phyloP scores from a whole-genome alignment of 345 rosid genomes.

The Limnanthes douglasii region DNA sequence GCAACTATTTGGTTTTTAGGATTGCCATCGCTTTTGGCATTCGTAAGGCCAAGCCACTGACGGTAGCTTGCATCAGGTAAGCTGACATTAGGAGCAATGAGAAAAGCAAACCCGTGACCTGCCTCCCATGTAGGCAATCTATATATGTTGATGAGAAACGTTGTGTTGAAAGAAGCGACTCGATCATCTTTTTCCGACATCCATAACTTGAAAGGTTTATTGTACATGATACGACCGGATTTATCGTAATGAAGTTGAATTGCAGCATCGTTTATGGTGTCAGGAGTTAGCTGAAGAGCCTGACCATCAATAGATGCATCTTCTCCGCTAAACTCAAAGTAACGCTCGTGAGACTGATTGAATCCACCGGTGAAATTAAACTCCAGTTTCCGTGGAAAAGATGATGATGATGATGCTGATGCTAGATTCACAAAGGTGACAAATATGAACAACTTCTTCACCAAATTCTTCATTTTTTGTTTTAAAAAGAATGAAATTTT shows the following conservation, averaged over 20 bases:
- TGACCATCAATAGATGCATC: too few relatives aligned
- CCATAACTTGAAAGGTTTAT: slow-evolving; percentile 17
- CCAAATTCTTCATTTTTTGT: too few relatives aligned
- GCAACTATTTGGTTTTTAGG: slow-evolving; percentile 17
- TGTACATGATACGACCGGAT: slow-evolving; percentile 19
- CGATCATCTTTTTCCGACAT: not conserved
- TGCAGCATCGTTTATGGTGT: slow-evolving; percentile 3
- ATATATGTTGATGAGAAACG: slow-evolving; percentile 17
- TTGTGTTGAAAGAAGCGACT: slow-evolving; percentile 19
- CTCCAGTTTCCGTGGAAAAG: too few relatives aligned
- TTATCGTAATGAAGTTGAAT: slow-evolving; percentile 1
- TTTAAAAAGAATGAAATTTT: too few relatives aligned
- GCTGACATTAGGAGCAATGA: slow-evolving; percentile 16
- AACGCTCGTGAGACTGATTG: too few relatives aligned
- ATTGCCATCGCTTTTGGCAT: slow-evolving; percentile 11
- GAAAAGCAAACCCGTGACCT: slow-evolving; percentile 23
- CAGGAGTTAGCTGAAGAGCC: slow-evolving; percentile 26
- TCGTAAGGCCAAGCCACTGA: slow-evolving; percentile 25
- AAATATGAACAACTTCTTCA: too few relatives aligned
- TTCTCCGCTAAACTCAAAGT: too few relatives aligned
- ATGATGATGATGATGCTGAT: too few relatives aligned
- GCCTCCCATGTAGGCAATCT: not conserved
- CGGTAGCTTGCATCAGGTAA: slow-evolving; percentile 13
- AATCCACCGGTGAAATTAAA: too few relatives aligned
- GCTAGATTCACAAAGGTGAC: too few relatives aligned